Base-by-base conservation (phyloP, 2,329 filamentous ascomycete species). In the Cyclaneusma minus region DNA sequence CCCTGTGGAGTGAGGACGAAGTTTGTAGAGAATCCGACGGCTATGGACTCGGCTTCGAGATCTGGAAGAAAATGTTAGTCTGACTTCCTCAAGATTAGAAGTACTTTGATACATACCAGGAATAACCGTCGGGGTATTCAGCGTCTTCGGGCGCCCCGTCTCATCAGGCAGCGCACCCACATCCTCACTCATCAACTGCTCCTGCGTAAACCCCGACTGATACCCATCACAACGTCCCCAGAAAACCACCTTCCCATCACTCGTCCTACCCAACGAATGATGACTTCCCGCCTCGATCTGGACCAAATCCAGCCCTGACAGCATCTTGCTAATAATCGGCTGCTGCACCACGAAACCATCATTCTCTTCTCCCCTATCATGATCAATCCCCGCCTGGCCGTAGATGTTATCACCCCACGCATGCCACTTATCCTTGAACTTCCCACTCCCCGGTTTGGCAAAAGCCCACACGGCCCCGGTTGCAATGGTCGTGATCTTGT, bases 351-450 rank as follows among this genome's bases (percentile, higher is more conserved):
- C 62, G 26, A 92, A 65, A 34, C 76, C 69, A 17, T 75, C 75
- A 37, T 77, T 71, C 27, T 77, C 69, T 31, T 75, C 67, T 16
- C 73, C 75, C 9, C 67, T 70, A 28, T 63, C 60, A 21, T 68
- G 62, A 10, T 60, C 57, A 31, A 76, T 62, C 17, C 77, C 82
- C 10, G 79, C 79, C 55, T 92, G 76, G 35, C 76, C 79, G 50
- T 80, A 91, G 52, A 79, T 84, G 62, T 92, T 92, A 16, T 87
- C 58, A 13, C 84, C 83, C 82, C 83, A 92, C 0, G 73, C 68
- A n/a, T n/a, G n/a, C 52, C 72, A 89, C 34, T 70, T 65, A 40
- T 67, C 65, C 25, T 83, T 64, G n/a, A n/a, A n/a, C n/a, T n/a
- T n/a, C n/a, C n/a, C n/a, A n/a, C n/a, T n/a, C n/a, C n/a, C n/a